Conservation (phyloP, 78 protist genomes). For the Chrysochromulina parva region DNA sequence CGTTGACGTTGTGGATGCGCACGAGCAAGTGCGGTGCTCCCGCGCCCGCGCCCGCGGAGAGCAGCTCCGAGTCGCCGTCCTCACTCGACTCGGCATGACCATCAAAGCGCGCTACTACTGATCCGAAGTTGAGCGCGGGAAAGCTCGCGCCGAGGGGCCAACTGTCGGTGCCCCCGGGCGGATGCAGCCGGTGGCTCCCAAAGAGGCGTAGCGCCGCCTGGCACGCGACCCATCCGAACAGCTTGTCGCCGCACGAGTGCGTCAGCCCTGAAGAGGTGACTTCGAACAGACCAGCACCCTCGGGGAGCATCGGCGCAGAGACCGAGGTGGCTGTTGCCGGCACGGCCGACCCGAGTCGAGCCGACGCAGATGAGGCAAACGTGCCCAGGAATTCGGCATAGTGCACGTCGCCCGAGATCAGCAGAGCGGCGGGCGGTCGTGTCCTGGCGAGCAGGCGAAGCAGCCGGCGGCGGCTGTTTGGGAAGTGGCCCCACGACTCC, state of each 20-base stretch:
- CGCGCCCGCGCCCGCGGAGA: too few relatives aligned
- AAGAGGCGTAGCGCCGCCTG: not conserved
- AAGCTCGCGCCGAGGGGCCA: not conserved
- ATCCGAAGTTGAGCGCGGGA: not conserved
- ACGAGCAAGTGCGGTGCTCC: not conserved
- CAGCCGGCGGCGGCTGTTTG: not conserved
- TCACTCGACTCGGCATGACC: too few relatives aligned
- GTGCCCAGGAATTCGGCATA: not conserved
- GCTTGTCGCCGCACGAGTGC: not conserved
- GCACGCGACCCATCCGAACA: not conserved
- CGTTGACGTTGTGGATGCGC: not conserved
- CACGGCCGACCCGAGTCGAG: too few relatives aligned
- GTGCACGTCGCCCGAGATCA: slow-evolving; percentile 29
- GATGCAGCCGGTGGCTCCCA: not conserved
- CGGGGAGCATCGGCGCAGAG: not conserved
- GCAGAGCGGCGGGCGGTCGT: not conserved
- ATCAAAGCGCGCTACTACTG: too few relatives aligned
- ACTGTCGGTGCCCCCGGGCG: too few relatives aligned
- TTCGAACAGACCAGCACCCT: not conserved
- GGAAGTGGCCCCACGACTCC: slow-evolving; percentile 11
- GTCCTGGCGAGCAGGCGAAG: not conserved
- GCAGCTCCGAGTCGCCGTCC: too few relatives aligned
- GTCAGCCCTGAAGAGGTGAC: not conserved
- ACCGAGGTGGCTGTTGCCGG: not conserved
- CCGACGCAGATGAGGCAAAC: not conserved